Evolutionary conservation across 306 rosid genomes (phyloP).

Genomic region (Fagus sylvatica): DNA sequence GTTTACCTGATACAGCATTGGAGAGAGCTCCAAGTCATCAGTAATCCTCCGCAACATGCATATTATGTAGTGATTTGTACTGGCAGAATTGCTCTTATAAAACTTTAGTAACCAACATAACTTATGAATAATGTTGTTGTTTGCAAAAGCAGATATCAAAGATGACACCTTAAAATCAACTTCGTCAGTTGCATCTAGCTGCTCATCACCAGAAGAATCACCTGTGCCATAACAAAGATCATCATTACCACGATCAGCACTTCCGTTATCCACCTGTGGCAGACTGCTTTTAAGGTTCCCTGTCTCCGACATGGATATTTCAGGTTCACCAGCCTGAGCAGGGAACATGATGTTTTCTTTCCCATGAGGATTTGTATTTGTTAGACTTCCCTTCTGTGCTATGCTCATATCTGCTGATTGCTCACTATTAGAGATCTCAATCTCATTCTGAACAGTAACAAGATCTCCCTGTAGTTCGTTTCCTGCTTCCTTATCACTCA

Average conservation of each 20-base stretch:
- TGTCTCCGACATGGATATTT: constrained; percentile 29
- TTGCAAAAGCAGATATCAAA: constrained; percentile 71
- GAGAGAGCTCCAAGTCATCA: constrained; percentile 82
- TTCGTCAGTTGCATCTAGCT: constrained; percentile 55
- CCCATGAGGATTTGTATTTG: constrained; percentile 33
- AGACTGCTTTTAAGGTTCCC: constrained; percentile 25
- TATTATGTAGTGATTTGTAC: constrained; percentile 77
- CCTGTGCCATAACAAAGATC: constrained; percentile 43
- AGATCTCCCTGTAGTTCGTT: constrained; percentile 41
- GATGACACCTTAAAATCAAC: constrained; percentile 86
- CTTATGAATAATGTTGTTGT: constrained; percentile 72
- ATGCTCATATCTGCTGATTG: constrained; percentile 37
- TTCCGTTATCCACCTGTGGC: constrained; percentile 34
- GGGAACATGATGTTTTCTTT: constrained; percentile 29
- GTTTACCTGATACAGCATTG: constrained; percentile 91
- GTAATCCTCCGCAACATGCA: constrained; percentile 67
- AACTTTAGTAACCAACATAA: constrained; percentile 95
- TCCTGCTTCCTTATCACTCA: constrained; percentile 41
- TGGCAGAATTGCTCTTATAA: constrained; percentile 76
- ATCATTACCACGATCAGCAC: constrained; percentile 40
- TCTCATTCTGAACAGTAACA: constrained; percentile 44
- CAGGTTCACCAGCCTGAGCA: constrained; percentile 32
- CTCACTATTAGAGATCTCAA: constrained; percentile 37
- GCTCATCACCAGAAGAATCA: constrained; percentile 77
- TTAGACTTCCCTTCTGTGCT: constrained; percentile 31